Base-by-base conservation (phyloP, 2,329 filamentous ascomycete species). In the Pseudogymnoascus sp. region DNA sequence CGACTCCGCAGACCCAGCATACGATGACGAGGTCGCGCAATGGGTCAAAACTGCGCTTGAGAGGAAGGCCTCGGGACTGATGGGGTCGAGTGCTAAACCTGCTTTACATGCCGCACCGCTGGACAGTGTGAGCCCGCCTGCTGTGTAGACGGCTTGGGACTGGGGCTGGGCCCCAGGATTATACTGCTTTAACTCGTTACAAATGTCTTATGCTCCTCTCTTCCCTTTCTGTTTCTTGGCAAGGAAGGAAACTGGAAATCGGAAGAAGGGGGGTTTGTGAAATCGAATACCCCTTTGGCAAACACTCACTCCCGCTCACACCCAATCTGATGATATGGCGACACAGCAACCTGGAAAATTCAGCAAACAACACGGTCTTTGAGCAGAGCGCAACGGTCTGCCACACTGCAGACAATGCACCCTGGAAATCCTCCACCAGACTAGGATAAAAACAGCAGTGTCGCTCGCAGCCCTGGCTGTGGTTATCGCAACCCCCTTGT, bases 81-180 rank as follows among this genome's bases (percentile, higher is more conserved):
- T 78, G 72, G 77, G 37, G 71, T 79, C 78, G 59, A 73, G 76
- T 14, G 79, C 80, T 59, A 90, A 89, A 71, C 94, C 94, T 14
- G 92, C 94, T 2, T 77, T 97, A 66, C 94, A 97, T 74, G 87
- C 91, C 4, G 93, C 90, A 23, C 91, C 92, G 1, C 76, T 97
- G 50, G 90, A 96, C 73, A 84, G 84, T 11, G 84, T 92, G 62
- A 84, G 82, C 67, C 82, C 84, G 7, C 66, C 69, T 16, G 63
- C 66, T 7, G 28, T 59, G 42, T 47, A 47, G 21, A 14, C 11
- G 5, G 5, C 4, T 14, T 14, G 18, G 4, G 21, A 5, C 42
- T 47, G 42, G 42, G 42, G 42, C 42, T 47, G 42, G 42, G 10
- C 40, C 40, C 11, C 18, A 23, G 16, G 16, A 5, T n/a, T 42